Conservation (phyloP, 2,329 filamentous ascomycete genomes). For the Cladosporium sp. region DNA sequence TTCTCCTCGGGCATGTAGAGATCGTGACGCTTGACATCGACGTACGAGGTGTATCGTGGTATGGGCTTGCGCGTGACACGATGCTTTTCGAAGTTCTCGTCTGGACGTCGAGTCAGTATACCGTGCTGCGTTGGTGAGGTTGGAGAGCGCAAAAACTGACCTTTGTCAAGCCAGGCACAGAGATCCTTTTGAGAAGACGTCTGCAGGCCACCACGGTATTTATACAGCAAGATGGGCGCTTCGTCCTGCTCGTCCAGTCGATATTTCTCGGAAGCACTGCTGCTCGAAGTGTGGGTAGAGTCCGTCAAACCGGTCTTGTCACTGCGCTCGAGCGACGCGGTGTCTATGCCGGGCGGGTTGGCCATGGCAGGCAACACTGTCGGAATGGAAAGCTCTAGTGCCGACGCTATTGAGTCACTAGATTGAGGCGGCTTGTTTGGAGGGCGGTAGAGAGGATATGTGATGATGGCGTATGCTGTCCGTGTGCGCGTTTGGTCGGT, state of each 20-base stretch:
- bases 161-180: slow-evolving; percentile 33
- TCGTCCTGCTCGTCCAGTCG: slow-evolving; percentile 39
- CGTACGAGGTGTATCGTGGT: slow-evolving; percentile 39
- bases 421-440: slow-evolving; percentile 1
- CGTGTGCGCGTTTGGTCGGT: slow-evolving; percentile 2
- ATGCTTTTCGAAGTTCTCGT: slow-evolving; percentile 31
- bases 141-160: slow-evolving; percentile 19
- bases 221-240: slow-evolving; percentile 41
- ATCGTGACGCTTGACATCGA: slow-evolving; percentile 43
- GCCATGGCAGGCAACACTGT: slow-evolving; percentile 17
- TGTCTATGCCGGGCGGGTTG: slow-evolving; percentile 13
- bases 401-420: slow-evolving; percentile 10
- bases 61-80: slow-evolving; percentile 43
- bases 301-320: slow-evolving; percentile 37
- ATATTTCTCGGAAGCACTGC: slow-evolving; percentile 35
- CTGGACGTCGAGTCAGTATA: slow-evolving; percentile 20
- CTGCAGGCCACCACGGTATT: slow-evolving; percentile 39
- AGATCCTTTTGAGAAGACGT: slow-evolving; percentile 41
- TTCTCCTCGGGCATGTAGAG: slow-evolving; percentile 37
- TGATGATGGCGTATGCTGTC: slow-evolving; percentile 1
- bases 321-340: slow-evolving; percentile 12
- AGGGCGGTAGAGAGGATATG: slow-evolving; percentile 5
- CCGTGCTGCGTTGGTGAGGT: neutral
- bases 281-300: slow-evolving; percentile 37
- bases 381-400: neutral